Percentiles rank a stretch among this genome's conserved stretches.
Conservation (phyloP, 176 grass and related monocot species). For the Carex pumila region DNA sequence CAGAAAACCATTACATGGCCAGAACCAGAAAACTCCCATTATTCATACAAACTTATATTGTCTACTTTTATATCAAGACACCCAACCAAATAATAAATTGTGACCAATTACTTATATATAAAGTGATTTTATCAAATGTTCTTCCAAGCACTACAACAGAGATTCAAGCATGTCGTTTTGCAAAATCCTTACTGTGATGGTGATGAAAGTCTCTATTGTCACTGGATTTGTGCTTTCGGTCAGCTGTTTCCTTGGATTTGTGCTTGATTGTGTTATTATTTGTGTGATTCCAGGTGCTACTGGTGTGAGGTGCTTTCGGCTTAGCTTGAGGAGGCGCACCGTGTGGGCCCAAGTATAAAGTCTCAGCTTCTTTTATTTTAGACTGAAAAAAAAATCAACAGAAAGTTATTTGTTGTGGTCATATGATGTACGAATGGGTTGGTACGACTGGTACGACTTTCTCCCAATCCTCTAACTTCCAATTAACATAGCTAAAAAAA, state of each 20-base stretch:
- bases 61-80: neutral
- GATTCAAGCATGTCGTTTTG: constrained; percentile 47
- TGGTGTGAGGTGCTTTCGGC: constrained; percentile 39
- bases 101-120: neutral
- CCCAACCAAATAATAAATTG: neutral
- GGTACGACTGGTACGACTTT: neutral
- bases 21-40: constrained; percentile 3
- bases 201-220: constrained; percentile 31
- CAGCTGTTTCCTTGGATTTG: constrained; percentile 38
- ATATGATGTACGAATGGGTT: neutral
- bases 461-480: neutral
- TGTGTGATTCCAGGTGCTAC: constrained; percentile 28
- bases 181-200: constrained; percentile 41
- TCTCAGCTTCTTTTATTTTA: constrained; percentile 56
- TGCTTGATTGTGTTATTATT: constrained; percentile 65
- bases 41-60: constrained; percentile 10
- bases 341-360: constrained; percentile 84
- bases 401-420: neutral
- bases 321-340: constrained; percentile 63
- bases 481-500: neutral
- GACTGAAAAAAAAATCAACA: constrained; percentile 22
- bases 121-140: neutral
- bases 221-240: constrained; percentile 41
- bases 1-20: neutral
- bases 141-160: neutral